These are phyloP conservation scores for Chytridium lagenaria DNA, from an alignment of 371 early-diverging fungal species.

Conservation along the genomic window DNA sequence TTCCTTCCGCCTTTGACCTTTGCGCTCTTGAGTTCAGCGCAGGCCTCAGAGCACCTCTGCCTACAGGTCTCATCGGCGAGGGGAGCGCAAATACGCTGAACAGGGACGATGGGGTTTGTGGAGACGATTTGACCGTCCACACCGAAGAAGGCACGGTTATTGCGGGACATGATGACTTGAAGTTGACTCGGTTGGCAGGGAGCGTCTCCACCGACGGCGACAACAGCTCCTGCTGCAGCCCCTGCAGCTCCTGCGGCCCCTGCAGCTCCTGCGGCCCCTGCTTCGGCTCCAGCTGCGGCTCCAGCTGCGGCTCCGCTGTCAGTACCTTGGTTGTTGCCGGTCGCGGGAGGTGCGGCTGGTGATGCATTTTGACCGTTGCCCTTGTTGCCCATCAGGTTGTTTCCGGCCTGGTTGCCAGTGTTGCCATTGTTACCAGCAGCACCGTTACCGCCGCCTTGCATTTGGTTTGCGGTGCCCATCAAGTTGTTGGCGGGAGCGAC, in stretches of 20 bases:
- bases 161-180: background rate
- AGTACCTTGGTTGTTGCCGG: background rate
- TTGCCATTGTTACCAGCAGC: background rate
- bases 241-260: background rate
- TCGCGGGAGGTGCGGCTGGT: background rate
- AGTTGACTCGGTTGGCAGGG: background rate
- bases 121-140: background rate
- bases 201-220: background rate
- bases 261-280: no score
- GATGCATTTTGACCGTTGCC: background rate
- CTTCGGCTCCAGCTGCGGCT: no score
- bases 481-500: background rate
- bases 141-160: background rate
- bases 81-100: slow-evolving; percentile 12
- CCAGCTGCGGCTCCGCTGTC: background rate
- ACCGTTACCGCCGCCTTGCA: background rate
- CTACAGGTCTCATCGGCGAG: slow-evolving; percentile 10
- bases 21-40: background rate
- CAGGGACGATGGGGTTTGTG: background rate
- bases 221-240: background rate
- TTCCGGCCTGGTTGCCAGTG: background rate
- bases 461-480: background rate
- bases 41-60: background rate
- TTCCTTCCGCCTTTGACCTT: slow-evolving; percentile 13
- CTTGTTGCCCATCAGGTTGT: background rate